Conservation (phyloP, 2,329 filamentous ascomycete species). For the Penicillium sp. region DNA sequence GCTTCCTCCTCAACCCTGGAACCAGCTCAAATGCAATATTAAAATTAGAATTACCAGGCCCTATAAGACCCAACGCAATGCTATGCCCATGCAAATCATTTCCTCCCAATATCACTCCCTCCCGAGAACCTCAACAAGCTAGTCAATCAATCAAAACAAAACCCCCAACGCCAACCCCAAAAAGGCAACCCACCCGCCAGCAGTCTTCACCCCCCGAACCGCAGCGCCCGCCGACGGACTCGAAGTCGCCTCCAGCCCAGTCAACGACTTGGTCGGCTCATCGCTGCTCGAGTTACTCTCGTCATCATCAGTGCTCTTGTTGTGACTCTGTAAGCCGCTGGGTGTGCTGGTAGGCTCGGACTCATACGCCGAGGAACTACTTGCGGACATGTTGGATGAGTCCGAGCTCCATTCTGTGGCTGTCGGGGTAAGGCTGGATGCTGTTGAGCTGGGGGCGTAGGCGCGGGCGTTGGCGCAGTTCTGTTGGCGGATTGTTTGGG, state of each 20-base stretch:
- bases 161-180: conserved; percentile 12
- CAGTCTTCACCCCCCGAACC: not conserved
- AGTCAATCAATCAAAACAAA: conserved; percentile 1
- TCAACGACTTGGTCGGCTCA: conserved; percentile 5
- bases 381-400: not conserved
- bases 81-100: not conserved
- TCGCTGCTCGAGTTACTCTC: not conserved
- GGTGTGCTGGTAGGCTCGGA: not conserved
- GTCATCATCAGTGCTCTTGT: not conserved
- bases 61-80: not conserved
- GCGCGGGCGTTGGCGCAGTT: conserved; percentile 6
- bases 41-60: not conserved
- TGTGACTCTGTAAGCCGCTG: conserved; percentile 1
- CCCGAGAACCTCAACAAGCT: too few species aligned
- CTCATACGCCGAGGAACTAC: not conserved
- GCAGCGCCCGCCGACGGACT: conserved; percentile 4
- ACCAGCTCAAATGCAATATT: not conserved
- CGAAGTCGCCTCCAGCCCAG: not conserved
- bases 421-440: not conserved
- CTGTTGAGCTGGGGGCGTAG: not conserved
- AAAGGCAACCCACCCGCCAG: conserved; percentile 7
- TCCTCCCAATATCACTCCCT: not conserved
- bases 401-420: too few species aligned
- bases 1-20: not conserved
- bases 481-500: conserved; percentile 8